Percentiles rank a stretch among this genome's conserved stretches.
Conservation (phyloP, 768 basidiomycete genomes). For the Lentinus brumalis region DNA sequence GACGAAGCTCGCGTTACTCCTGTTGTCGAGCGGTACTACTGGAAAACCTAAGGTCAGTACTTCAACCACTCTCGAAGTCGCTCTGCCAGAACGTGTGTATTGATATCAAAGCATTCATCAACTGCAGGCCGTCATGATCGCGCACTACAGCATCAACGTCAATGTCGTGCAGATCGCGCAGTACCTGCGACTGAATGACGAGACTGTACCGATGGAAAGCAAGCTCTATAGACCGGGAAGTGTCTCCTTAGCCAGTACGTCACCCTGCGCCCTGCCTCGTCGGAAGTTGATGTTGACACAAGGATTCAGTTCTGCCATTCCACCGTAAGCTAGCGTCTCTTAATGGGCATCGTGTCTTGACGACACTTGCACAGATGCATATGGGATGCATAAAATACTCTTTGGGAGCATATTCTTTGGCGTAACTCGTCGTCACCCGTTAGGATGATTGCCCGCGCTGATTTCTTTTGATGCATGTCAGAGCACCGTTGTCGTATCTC, state of each 20-base stretch:
- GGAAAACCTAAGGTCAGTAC: constrained; percentile 58
- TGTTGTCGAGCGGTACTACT: constrained; percentile 77
- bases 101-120: too few relatives aligned
- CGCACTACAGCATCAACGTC: constrained; percentile 39
- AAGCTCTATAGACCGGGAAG: constrained; percentile 50
- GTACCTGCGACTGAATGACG: constrained; percentile 35
- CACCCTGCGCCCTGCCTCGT: background rate
- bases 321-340: constrained; percentile 14
- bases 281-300: background rate
- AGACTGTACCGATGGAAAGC: constrained; percentile 1
- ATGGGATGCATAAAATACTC: constrained; percentile 65
- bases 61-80: too few relatives aligned
- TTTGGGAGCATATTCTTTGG: constrained; percentile 44
- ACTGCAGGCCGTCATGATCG: constrained; percentile 34
- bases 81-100: too few relatives aligned
- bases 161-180: constrained; percentile 42
- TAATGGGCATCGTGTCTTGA: constrained; percentile 6
- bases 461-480: constrained; percentile 14
- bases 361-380: constrained; percentile 53
- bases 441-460: background rate
- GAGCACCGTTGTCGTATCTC: constrained; percentile 59
- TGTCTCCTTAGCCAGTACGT: constrained; percentile 56
- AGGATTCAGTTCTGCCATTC: constrained; percentile 19
- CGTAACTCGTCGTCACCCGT: constrained; percentile 36
- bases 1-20: constrained; percentile 69